Evolutionary conservation across 106 monocot species (phyloP).

Genomic region (Gastrodia elata): DNA sequence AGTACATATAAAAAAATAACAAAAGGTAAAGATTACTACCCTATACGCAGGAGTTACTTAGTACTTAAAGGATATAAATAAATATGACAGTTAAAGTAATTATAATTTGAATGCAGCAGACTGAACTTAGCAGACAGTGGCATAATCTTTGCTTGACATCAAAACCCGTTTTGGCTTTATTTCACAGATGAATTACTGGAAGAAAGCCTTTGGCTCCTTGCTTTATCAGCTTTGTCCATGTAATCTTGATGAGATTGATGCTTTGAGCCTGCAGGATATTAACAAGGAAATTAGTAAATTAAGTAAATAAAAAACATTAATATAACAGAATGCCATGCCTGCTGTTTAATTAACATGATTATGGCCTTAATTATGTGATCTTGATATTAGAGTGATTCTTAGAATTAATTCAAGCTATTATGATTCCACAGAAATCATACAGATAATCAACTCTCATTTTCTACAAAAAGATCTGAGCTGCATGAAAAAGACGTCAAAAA

Average conservation of each 20-base stretch:
- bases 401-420: no score
- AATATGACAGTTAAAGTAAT: no score
- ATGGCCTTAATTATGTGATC: no score
- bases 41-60: background rate
- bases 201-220: conserved; percentile 70
- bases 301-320: background rate
- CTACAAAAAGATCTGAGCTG: no score
- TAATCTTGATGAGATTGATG: conserved; percentile 98
- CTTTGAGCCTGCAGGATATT: conserved; percentile 37
- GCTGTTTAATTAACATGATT: no score
- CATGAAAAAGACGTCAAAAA: no score
- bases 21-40: background rate
- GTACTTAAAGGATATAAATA: background rate
- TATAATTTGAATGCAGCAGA: background rate
- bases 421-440: no score
- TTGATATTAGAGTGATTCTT: no score
- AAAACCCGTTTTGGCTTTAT: conserved; percentile 9
- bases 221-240: conserved; percentile 88
- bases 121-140: background rate
- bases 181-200: conserved; percentile 41
- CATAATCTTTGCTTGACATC: background rate
- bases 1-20: background rate
- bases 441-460: no score
- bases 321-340: no score
- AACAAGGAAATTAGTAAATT: background rate